Evolutionary conservation across 2,329 filamentous ascomycete genomes (phyloP), one percentile per base, ranked within the genome.

Genomic region (Sclerotinia glacialis): DNA sequence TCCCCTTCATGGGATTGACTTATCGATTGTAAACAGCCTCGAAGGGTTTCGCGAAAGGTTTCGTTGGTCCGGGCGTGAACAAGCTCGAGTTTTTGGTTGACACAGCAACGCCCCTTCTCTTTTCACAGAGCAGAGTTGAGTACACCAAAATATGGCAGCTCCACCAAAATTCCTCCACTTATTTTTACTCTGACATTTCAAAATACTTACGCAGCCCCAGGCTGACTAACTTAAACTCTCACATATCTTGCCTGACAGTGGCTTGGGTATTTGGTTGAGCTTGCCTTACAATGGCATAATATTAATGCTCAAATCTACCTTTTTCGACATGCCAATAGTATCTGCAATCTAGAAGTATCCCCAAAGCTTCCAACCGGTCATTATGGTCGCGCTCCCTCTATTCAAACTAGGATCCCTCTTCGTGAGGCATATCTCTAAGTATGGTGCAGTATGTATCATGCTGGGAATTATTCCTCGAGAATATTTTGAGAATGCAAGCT

Each of bases 381-480:
- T 28, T 47, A 89, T 89, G 87, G 86, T 89, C 54, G 82, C 86
- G 66, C 80, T 89, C 49, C 87, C 87, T 26, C 79, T 89, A 23
- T 89, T 89, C 78, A 89, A 89, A 79, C 84, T 89, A 71, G 86
- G 83, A 28, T 77, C 86, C 66, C 80, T 89, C 56, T 86, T 89
- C 71, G 80, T 89, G 74, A 83, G 85, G 71, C 86, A 89, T 74
- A 78, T 89, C 64, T 89, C 86, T 66, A 89, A 89, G 78, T 89
- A 89, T 80, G 86, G 86, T 74, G 86, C 87, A 65, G 86, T 89
- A 83, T 72, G 85, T 78, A 31, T 64, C 23, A 40, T 23, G 16
- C 28, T 18, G 55, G 18, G 23, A 58, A 31, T 31, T 31, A 28
- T 16, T 31, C 56, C 23, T 44, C 21, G 14, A 56, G 44, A 37